Percentiles rank a stretch among this genome's conserved stretches.
phyloP scores from a whole-genome alignment of 805 yeast genomes.

The Pichia thaimueangensis region DNA sequence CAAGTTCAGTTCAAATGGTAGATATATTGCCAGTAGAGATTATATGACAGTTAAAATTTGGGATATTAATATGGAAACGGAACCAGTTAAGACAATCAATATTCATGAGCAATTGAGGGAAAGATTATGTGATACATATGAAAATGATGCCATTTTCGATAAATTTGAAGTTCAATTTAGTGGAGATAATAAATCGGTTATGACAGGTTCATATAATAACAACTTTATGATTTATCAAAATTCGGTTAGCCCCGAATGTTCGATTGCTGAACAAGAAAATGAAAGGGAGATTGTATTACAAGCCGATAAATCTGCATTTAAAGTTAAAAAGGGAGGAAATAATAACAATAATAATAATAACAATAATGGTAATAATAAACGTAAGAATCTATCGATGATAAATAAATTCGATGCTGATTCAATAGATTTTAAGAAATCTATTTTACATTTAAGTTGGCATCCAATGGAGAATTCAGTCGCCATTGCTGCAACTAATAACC shows the following conservation, averaged over 20 bases:
- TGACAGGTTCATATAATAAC: slow-evolving; percentile 97
- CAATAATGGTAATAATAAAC: slow-evolving; percentile 36
- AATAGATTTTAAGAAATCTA: slow-evolving; percentile 91
- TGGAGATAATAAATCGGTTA: slow-evolving; percentile 85
- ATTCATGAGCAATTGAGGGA: slow-evolving; percentile 94
- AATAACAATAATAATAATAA: slow-evolving; percentile 32
- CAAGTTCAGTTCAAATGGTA: slow-evolving; percentile 84
- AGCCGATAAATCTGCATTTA: slow-evolving; percentile 97
- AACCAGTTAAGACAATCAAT: slow-evolving; percentile 89
- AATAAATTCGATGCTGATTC: slow-evolving; percentile 66
- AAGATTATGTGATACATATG: slow-evolving; percentile 93
- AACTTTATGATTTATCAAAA: slow-evolving; percentile 96
- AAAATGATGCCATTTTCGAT: slow-evolving; percentile 96
- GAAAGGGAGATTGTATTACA: slow-evolving; percentile 75
- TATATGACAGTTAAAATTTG: slow-evolving; percentile 96
- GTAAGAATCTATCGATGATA: slow-evolving; percentile 37
- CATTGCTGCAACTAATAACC: slow-evolving; percentile 95
- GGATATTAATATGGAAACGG: slow-evolving; percentile 96
- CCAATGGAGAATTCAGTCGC: slow-evolving; percentile 96
- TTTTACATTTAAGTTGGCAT: slow-evolving; percentile 96
- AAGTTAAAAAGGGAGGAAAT: slow-evolving; percentile 58
- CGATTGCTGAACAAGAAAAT: slow-evolving; percentile 20
- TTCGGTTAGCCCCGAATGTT: slow-evolving; percentile 36
- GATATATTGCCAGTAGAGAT: slow-evolving; percentile 94
- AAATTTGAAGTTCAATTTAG: slow-evolving; percentile 94